These are phyloP conservation scores for Stephanocyclus meneghinianus DNA, from an alignment of 352 stramenopile species.

Conservation along the genomic window DNA sequence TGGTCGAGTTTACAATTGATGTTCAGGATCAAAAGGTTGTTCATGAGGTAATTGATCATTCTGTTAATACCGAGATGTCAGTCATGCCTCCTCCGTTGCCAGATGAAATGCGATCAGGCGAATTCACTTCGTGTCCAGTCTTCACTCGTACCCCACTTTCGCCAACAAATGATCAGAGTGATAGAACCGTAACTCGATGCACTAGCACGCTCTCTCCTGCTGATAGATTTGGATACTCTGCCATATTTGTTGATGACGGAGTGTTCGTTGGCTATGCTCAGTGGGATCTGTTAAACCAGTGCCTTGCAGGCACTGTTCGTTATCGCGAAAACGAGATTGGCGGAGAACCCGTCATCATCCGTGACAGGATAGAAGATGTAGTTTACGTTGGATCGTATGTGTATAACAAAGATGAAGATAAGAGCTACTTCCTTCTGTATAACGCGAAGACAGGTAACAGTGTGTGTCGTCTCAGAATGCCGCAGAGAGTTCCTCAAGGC, in stretches of 20 bases:
- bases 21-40: neutral
- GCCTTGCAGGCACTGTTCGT: constrained; percentile 38
- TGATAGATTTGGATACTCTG: constrained; percentile 46
- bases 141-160: neutral
- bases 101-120: neutral
- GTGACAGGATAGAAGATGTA: constrained; percentile 11
- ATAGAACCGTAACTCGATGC: constrained; percentile 6
- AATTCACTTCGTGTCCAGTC: constrained; percentile 1
- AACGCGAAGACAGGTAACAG: constrained; percentile 27
- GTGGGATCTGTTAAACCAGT: constrained; percentile 43
- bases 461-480: constrained; percentile 49
- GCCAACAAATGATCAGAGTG: neutral
- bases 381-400: constrained; percentile 52
- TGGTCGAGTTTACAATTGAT: constrained; percentile 48
- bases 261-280: constrained; percentile 50
- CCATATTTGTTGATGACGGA: constrained; percentile 35
- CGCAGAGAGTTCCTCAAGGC: constrained; percentile 46
- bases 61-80: constrained; percentile 47
- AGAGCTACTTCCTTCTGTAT: constrained; percentile 54
- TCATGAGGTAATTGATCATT: constrained; percentile 38
- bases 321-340: constrained; percentile 44
- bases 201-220: constrained; percentile 22
- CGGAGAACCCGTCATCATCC: constrained; percentile 48
- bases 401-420: constrained; percentile 30
- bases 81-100: constrained; percentile 29